Base-by-base conservation (phyloP, 768 basidiomycete species). In the Harrya chromipes region DNA sequence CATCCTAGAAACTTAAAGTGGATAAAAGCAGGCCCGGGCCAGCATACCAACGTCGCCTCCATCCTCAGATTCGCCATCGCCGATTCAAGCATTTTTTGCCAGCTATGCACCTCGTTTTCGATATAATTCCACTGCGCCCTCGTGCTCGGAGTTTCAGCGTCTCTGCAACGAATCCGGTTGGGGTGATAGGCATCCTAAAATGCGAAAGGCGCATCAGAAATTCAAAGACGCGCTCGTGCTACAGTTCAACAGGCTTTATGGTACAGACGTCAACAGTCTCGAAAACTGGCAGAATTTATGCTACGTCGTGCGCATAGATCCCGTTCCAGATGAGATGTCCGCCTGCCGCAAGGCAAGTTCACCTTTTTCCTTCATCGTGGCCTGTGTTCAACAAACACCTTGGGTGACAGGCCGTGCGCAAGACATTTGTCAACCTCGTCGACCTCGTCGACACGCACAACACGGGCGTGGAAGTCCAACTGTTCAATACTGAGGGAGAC, bases 231-330 rank as follows among this genome's bases (percentile, higher is more conserved):
- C 52, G 0, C 49, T 62, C 8, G 59, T 60, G 0, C 6, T 24
- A 0, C 55, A 60, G 4, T 62, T 60, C 34, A 58, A 60, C 11
- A 2, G 26, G 1, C 40, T 58, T 2, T 60, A 58, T 5, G 59
- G 59, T 0, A 58, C 49, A 0, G 42, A 60, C 13, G 49, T 36
- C 2, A 9, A 43, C 2, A 7, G 42, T 0, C 44, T 62, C 10
- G 38, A 2, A 0, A 13, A 37, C 1, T 61, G 59, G 59, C 56
- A 60, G 8, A 51, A 41, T 0, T 8, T 60, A 0, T 60, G 59
- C 12, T 7, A 20, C 2, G 24, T 50, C 11, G 43, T 50, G 4
- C 37, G 24, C 20, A 21, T 61, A 1, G 20, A 48, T 0, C 55
- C 55, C 0, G 13, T 54, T 26, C 55, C 59, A 2, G 56, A 58